phyloP scores from a whole-genome alignment of 2,329 filamentous ascomycete genomes.

The Curvularia verruculosa region DNA sequence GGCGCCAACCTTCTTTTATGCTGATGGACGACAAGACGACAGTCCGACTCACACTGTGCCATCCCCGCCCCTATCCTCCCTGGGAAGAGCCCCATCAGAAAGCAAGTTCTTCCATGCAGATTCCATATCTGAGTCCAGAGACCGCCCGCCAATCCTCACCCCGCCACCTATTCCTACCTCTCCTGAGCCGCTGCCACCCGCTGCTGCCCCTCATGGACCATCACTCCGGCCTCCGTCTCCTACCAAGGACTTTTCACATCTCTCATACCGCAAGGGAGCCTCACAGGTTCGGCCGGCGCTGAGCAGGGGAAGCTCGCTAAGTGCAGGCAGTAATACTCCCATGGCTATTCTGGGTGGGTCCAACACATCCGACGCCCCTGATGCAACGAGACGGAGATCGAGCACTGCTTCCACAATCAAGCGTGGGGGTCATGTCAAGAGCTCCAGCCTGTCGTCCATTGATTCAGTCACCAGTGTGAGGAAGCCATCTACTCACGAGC shows the following conservation, averaged over 20 bases:
- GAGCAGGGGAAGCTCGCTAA: constrained; percentile 41
- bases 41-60: constrained; percentile 28
- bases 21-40: constrained; percentile 56
- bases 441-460: constrained; percentile 54
- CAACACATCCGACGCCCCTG: constrained; percentile 30
- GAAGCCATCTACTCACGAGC: constrained; percentile 36
- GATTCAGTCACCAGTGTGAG: constrained; percentile 49
- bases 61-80: constrained; percentile 45
- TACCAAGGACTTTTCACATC: constrained; percentile 55
- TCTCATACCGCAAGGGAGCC: constrained; percentile 57
- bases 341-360: constrained; percentile 42
- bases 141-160: constrained; percentile 38
- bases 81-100: constrained; percentile 32
- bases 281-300: constrained; percentile 54
- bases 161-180: constrained; percentile 37
- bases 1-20: constrained; percentile 58
- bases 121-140: constrained; percentile 50
- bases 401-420: constrained; percentile 39
- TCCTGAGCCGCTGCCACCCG: constrained; percentile 32
- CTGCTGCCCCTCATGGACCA: constrained; percentile 17
- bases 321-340: constrained; percentile 43
- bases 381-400: constrained; percentile 39
- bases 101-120: constrained; percentile 79
- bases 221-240: constrained; percentile 52
- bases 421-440: constrained; percentile 44